Percentiles rank a stretch among this genome's conserved stretches.
Evolutionary conservation across 2,329 filamentous ascomycete species (phyloP).

Genomic region (Epichloe hybrida): DNA sequence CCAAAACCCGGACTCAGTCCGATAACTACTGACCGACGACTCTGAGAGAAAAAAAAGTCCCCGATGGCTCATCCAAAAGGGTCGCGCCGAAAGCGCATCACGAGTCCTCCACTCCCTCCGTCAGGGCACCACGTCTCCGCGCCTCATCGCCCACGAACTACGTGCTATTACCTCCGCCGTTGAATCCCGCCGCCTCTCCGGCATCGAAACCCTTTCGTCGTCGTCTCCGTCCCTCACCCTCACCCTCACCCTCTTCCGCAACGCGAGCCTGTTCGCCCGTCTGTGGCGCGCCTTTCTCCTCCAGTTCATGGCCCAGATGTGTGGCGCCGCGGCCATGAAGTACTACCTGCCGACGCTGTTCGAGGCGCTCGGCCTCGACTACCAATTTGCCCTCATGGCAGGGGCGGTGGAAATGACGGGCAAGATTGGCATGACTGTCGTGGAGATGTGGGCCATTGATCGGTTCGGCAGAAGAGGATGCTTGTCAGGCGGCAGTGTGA

Average conservation of each 20-base stretch:
- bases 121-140: slow-evolving; percentile 24
- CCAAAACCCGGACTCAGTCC: neutral
- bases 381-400: slow-evolving; percentile 34
- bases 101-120: slow-evolving; percentile 34
- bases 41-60: slow-evolving; percentile 19
- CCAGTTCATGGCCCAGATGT: slow-evolving; percentile 48
- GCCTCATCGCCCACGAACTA: slow-evolving; percentile 29
- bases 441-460: slow-evolving; percentile 45
- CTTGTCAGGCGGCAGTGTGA: slow-evolving; percentile 31
- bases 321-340: slow-evolving; percentile 45
- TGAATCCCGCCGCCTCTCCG: slow-evolving; percentile 18
- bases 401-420: slow-evolving; percentile 43
- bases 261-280: slow-evolving; percentile 33
- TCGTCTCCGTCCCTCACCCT: slow-evolving; percentile 7
- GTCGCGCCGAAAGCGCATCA: slow-evolving; percentile 27
- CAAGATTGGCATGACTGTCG: slow-evolving; percentile 41
- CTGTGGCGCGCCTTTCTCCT: slow-evolving; percentile 43
- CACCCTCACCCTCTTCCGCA: slow-evolving; percentile 31
- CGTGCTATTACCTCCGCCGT: slow-evolving; percentile 32
- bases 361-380: slow-evolving; percentile 33
- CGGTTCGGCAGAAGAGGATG: slow-evolving; percentile 34
- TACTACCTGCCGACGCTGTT: slow-evolving; percentile 45
- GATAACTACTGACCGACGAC: too few relatives aligned
- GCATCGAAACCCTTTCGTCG: slow-evolving; percentile 7
- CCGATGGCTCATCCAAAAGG: slow-evolving; percentile 44